A percentile compares a stretch with the other conserved stretches of the same genome.
These are phyloP conservation scores for Ophiostoma pallidulum DNA, from an alignment of 2,329 filamentous ascomycete species.

Conservation along the genomic window DNA sequence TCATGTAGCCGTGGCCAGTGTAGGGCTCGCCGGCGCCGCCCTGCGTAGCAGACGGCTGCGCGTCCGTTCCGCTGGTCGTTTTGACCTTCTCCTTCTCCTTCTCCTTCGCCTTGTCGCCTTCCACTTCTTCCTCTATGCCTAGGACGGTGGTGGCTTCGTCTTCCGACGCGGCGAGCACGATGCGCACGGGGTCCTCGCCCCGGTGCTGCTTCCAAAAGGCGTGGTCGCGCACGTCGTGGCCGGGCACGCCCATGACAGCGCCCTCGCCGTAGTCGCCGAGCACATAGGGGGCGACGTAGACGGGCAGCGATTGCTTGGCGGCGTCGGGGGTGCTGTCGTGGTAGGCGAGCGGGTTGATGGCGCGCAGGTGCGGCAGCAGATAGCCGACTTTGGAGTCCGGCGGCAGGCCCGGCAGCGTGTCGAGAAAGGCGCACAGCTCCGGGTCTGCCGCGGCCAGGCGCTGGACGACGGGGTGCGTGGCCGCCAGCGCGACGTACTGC, in stretches of 20 bases:
- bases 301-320: slow-evolving; percentile 51
- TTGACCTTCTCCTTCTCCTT: no score
- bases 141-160: slow-evolving; percentile 34
- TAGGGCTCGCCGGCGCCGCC: slow-evolving; percentile 54
- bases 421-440: slow-evolving; percentile 57
- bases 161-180: slow-evolving; percentile 49
- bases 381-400: slow-evolving; percentile 58
- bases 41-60: no score
- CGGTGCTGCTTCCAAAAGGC: slow-evolving; percentile 70
- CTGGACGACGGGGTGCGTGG: slow-evolving; percentile 60
- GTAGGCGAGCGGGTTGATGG: slow-evolving; percentile 56
- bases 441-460: slow-evolving; percentile 49
- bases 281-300: slow-evolving; percentile 80
- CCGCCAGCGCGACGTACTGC: slow-evolving; percentile 72
- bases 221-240: slow-evolving; percentile 69
- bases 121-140: slow-evolving; percentile 18
- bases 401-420: slow-evolving; percentile 47
- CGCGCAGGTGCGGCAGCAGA: slow-evolving; percentile 50
- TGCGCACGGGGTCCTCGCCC: slow-evolving; percentile 47
- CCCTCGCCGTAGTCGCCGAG: slow-evolving; percentile 78
- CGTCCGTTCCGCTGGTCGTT: no score
- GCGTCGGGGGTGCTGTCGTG: slow-evolving; percentile 40
- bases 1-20: slow-evolving; percentile 58
- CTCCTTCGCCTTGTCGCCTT: neutral
- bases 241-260: slow-evolving; percentile 86